Conservation (phyloP, 352 stramenopile genomes). For the Globisporangium rhizosaccharum region DNA sequence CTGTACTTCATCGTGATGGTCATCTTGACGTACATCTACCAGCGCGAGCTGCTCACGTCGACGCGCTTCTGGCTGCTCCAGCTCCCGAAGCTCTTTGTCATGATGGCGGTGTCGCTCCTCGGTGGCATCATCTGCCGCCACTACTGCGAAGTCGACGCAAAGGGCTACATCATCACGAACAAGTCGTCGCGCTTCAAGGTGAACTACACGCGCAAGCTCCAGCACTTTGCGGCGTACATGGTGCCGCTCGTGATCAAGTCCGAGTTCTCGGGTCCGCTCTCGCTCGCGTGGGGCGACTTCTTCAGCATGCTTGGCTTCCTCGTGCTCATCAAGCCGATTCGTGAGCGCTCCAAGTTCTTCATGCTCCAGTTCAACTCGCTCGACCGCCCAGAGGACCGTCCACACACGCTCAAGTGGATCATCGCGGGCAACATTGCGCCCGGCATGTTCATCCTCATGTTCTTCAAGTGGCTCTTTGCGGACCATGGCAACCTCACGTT, state of each 20-base stretch:
- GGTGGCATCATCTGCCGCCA: slow-evolving; percentile 73
- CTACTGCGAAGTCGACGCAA: slow-evolving; percentile 75
- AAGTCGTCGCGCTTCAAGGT: slow-evolving; percentile 83
- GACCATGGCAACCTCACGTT: slow-evolving; percentile 55
- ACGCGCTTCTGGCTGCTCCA: slow-evolving; percentile 41
- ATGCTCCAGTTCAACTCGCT: slow-evolving; percentile 89
- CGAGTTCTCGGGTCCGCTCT: slow-evolving; percentile 48
- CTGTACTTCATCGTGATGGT: slow-evolving; percentile 36
- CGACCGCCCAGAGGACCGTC: slow-evolving; percentile 76
- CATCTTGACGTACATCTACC: slow-evolving; percentile 42
- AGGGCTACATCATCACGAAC: slow-evolving; percentile 85
- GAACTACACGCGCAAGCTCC: slow-evolving; percentile 86
- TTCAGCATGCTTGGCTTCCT: slow-evolving; percentile 78
- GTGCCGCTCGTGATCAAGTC: slow-evolving; percentile 74
- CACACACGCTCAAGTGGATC: slow-evolving; percentile 85
- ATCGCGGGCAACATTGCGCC: slow-evolving; percentile 64
- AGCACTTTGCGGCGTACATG: slow-evolving; percentile 81
- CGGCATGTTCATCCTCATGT: slow-evolving; percentile 71
- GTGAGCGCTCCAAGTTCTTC: slow-evolving; percentile 76
- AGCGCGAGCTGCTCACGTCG: slow-evolving; percentile 35
- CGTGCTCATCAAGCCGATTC: slow-evolving; percentile 80
- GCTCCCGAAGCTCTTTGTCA: slow-evolving; percentile 44
- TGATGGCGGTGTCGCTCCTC: slow-evolving; percentile 53
- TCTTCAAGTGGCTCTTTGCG: slow-evolving; percentile 83
- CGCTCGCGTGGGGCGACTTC: slow-evolving; percentile 79